Base-by-base conservation (phyloP, 1,284 basidiomycete genomes). In the Sanghuangporus baumii region DNA sequence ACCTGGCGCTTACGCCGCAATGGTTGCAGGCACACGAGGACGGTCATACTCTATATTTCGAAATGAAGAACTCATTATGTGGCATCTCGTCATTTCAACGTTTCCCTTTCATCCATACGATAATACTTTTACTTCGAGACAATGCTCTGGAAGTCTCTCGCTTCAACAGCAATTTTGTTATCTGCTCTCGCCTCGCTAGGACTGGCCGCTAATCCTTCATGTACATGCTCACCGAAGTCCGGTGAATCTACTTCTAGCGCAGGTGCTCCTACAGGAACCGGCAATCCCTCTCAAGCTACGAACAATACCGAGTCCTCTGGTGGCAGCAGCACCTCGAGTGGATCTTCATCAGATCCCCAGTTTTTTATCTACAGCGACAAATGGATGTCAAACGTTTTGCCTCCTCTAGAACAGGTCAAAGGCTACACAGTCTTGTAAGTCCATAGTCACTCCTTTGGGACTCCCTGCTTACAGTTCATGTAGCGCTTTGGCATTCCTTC, bases 401-500 rank as follows among this genome's bases (percentile, higher is more conserved):
- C 62, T 18, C 9, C 38, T 47, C 50, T 59, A 14, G n/a, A 23
- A 12, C 11, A 59, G 11, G 40, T 63, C 26, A 37, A 63, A 20
- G 62, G 62, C 1, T 63, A 40, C 38, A 63, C 18, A 8, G 62
- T 63, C 20, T 41, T 63, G 62, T 63, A 20, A 52, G 62, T 38
- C 18, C 31, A 12, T 43, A 14, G 11, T 20, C 16, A n/a, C 20
- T 57, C 36, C 23, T 5, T 34, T n/a, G 23, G 23, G 6, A 5
- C 11, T 26, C 31, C 6, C 6, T 34, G 11, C 26, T 52, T 12
- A 52, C 31, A 4, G 9, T 34, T 4, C 6, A 8, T 52, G 34
- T 38, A 63, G 62, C 57, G 56, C 57, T 23, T 57, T 70, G 6
- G 67, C 69, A 6, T 70, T 69, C 65, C 61, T 70, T 43, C 56